Percentiles rank a stretch among this genome's conserved stretches.
These are phyloP conservation scores for Tylopilus vinaceipallidus DNA, from an alignment of 768 basidiomycete species.

Conservation along the genomic window DNA sequence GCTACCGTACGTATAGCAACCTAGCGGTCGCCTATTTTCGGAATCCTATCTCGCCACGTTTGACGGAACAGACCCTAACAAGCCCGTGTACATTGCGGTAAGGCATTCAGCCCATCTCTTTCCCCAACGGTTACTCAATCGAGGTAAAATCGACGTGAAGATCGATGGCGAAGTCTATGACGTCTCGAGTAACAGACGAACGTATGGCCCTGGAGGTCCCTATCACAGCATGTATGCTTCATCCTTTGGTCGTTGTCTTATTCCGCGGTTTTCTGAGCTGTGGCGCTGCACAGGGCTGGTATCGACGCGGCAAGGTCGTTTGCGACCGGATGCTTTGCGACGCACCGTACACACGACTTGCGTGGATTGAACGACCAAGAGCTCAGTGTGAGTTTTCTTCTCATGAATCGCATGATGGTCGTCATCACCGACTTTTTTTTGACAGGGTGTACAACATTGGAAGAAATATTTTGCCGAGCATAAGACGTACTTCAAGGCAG, in stretches of 20 bases:
- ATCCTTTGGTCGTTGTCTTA: background rate
- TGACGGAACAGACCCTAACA: slow-evolving; percentile 63
- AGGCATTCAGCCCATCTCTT: slow-evolving; percentile 27
- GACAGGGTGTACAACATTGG: slow-evolving; percentile 80
- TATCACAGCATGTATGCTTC: slow-evolving; percentile 64
- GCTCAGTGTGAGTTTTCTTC: slow-evolving; percentile 50
- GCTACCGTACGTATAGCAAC: slow-evolving; percentile 34
- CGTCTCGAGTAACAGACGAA: slow-evolving; percentile 70
- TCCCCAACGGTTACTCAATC: slow-evolving; percentile 2
- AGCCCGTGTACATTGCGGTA: slow-evolving; percentile 84
- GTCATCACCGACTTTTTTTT: background rate
- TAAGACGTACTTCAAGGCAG: slow-evolving; percentile 75
- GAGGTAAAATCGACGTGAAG: slow-evolving; percentile 38
- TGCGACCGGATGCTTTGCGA: slow-evolving; percentile 90
- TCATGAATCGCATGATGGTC: background rate
- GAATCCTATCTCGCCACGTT: slow-evolving; percentile 63
- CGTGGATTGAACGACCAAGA: slow-evolving; percentile 77
- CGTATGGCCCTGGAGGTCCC: slow-evolving; percentile 87
- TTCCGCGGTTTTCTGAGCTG: slow-evolving; percentile 26
- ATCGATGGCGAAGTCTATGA: slow-evolving; percentile 94
- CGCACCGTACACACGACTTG: slow-evolving; percentile 88
- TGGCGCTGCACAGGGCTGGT: slow-evolving; percentile 57
- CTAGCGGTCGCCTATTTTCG: slow-evolving; percentile 69
- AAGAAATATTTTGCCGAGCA: slow-evolving; percentile 85
- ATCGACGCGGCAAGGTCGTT: slow-evolving; percentile 90